These are phyloP conservation scores for Beauveria varroae DNA, from an alignment of 2,329 filamentous ascomycete genomes.

Conservation along the genomic window DNA sequence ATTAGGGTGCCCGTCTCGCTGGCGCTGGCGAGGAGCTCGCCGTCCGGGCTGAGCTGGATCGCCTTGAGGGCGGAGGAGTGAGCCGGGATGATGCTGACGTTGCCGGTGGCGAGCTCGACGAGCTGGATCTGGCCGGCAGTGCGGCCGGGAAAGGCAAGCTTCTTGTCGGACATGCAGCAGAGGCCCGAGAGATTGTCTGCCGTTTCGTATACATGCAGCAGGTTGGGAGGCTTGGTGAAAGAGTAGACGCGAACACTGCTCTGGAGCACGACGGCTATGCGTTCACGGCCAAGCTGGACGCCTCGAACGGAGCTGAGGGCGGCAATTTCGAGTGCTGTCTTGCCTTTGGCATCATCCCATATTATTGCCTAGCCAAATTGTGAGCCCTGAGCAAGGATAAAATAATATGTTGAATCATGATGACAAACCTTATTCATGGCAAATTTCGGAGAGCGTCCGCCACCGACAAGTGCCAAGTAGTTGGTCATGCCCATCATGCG, in stretches of 20 bases:
- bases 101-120: constrained; percentile 67
- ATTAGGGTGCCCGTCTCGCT: constrained; percentile 88
- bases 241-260: constrained; percentile 77
- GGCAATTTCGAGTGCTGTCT: constrained; percentile 67
- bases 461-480: constrained; percentile 83
- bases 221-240: constrained; percentile 64
- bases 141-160: constrained; percentile 79
- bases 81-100: constrained; percentile 88
- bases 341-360: constrained; percentile 81
- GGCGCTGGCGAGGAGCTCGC: constrained; percentile 76
- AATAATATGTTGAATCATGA: background rate
- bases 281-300: constrained; percentile 66
- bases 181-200: constrained; percentile 76
- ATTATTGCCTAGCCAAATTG: constrained; percentile 61
- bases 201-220: constrained; percentile 74
- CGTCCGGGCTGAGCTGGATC: constrained; percentile 71
- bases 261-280: constrained; percentile 72
- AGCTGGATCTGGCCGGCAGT: constrained; percentile 84
- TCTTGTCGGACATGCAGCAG: constrained; percentile 65
- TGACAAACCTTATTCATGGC: constrained; percentile 68
- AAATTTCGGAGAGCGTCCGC: constrained; percentile 77
- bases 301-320: constrained; percentile 74
- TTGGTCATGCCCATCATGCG: constrained; percentile 84
- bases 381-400: background rate
- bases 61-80: constrained; percentile 75